Evolutionary conservation across 164 flowering plant species (phyloP), one percentile per base, ranked within the genome.

Genomic region (Vitis rotundifolia): DNA sequence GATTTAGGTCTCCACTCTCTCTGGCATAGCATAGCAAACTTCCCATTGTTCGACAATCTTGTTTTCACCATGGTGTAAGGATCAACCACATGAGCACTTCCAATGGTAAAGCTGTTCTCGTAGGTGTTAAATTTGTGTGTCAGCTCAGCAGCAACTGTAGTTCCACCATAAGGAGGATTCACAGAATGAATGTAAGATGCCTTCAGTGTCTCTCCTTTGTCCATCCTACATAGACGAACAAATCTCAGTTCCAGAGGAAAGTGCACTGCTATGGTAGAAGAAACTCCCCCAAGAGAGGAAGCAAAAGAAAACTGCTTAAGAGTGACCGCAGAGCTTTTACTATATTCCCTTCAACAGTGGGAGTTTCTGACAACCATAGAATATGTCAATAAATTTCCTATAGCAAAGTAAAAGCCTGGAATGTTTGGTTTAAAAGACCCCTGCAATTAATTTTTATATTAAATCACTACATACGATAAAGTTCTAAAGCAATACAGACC

Each of bases 1-100:
- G 93, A 90, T 66, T 90, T 89, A 2, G 91, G 93, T 79, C 97
- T 82, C 97, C 97, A 91, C 69, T 87, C 90, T 12, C 72, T 80
- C 64, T 87, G 94, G 66, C 77, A 79, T 49, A 86, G 76, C 78
- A 82, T 47, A 1, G 86, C 88, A 49, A 70, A 71, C 76, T 76
- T 77, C 49, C 83, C 97, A 55, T 74, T 69, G 74, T 88, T 66
- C 11, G 80, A 79, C 22, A 85, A 77, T 19, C 89, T 83, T 8
- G 91, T 71, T 71, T 88, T 90, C 2, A 90, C 68, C 63, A 66
- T 7, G 12, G 90, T 90, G 10, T 73, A 59, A 14, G 86, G 87
- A 71, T 90, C 87, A 10, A 90, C 60, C 12, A 73, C 67, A 66
- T 90, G 89, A 13, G 83, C 69, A 70, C 86, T 86, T 61, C 91